Conservation (phyloP, 108 stramenopile species). For the Cyclotella cryptica region DNA sequence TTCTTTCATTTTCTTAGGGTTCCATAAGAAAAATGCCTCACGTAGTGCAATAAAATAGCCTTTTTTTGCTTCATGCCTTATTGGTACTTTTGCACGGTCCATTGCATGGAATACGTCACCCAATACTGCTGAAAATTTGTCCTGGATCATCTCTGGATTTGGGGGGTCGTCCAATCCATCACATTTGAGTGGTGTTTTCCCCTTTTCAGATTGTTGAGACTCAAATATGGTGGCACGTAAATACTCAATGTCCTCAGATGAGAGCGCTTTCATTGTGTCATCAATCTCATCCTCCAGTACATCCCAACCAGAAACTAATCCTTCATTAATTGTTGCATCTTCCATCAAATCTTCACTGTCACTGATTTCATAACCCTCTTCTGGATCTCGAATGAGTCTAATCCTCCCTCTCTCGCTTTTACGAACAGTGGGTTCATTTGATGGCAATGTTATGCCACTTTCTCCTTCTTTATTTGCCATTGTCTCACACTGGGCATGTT, state of each 20-base stretch:
- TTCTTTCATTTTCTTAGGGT: slow-evolving; percentile 7
- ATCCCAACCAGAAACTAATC: neutral
- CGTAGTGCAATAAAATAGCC: slow-evolving; percentile 11
- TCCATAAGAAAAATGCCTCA: slow-evolving; percentile 24
- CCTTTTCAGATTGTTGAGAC: neutral
- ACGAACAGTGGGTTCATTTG: neutral
- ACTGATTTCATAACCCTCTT: neutral
- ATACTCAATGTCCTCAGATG: neutral
- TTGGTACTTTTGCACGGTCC: slow-evolving; percentile 15
- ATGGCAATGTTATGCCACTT: too few species aligned
- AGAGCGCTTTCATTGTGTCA: neutral
- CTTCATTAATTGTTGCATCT: neutral
- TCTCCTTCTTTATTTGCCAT: neutral
- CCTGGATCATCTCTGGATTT: slow-evolving; percentile 4
- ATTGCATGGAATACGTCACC: slow-evolving; percentile 46
- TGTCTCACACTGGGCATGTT: slow-evolving; percentile 12
- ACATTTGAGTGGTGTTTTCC: slow-evolving; percentile 5
- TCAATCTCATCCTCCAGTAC: neutral
- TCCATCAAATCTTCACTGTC: neutral
- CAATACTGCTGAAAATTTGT: slow-evolving; percentile 18
- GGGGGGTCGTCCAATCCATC: slow-evolving; percentile 16
- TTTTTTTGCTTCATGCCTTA: slow-evolving; percentile 16
- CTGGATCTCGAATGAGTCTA: neutral
- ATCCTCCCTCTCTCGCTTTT: slow-evolving; percentile 1
- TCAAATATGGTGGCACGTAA: slow-evolving; percentile 1